These are phyloP conservation scores for Apiospora kogelbergensis DNA, from an alignment of 2,329 filamentous ascomycete species.

Conservation along the genomic window DNA sequence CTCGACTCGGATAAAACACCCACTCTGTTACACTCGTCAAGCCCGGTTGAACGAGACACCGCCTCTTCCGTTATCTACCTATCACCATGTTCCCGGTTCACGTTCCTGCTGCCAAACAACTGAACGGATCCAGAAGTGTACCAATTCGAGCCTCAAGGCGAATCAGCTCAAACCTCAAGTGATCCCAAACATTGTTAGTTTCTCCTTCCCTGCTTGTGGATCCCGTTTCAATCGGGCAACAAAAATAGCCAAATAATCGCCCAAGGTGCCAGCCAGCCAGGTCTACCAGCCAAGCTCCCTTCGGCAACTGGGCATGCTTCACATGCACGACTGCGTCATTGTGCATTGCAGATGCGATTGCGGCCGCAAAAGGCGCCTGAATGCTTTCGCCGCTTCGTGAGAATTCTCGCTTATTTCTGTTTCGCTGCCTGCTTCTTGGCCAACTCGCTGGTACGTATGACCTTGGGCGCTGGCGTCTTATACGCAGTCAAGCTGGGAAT, in stretches of 20 bases:
- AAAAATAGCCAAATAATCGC: not conserved
- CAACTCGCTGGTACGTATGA: slow-evolving; percentile 52
- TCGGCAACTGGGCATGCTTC: not conserved
- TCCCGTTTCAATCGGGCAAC: not conserved
- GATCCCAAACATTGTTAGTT: not conserved
- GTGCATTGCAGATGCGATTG: not conserved
- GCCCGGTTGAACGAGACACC: not conserved
- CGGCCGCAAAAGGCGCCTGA: not conserved
- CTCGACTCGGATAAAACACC: not conserved
- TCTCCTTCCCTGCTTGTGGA: not conserved
- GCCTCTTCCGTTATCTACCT: not conserved
- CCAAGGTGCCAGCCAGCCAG: not conserved
- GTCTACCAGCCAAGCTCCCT: not conserved
- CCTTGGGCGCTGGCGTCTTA: slow-evolving; percentile 33
- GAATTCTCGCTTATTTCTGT: slow-evolving; percentile 32
- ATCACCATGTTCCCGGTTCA: not conserved
- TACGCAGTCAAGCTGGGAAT: slow-evolving; percentile 61
- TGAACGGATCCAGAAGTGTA: not conserved
- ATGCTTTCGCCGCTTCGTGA: not conserved
- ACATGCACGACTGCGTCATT: not conserved
- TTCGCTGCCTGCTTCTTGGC: slow-evolving; percentile 45
- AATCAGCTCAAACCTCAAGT: not conserved
- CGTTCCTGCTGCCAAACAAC: not conserved
- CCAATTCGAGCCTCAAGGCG: not conserved
- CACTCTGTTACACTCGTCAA: not conserved